These are phyloP conservation scores for Boletus edulis DNA, from an alignment of 768 basidiomycete genomes.

Conservation along the genomic window DNA sequence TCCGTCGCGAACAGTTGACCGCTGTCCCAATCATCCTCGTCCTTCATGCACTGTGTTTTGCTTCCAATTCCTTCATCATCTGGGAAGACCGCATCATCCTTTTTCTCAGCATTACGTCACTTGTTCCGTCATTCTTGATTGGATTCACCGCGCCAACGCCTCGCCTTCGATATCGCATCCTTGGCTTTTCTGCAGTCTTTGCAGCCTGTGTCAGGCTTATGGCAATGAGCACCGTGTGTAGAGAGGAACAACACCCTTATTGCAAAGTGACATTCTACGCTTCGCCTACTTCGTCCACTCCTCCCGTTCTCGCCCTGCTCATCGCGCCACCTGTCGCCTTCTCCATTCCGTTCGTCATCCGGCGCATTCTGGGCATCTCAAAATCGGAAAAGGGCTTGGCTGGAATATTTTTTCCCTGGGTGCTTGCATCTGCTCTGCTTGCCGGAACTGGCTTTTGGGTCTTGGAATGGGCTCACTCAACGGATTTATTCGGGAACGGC, in stretches of 20 bases:
- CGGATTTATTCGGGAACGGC: conserved; percentile 40
- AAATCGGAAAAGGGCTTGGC: conserved; percentile 76
- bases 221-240: conserved; percentile 79
- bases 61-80: conserved; percentile 95
- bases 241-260: conserved; percentile 91
- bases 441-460: conserved; percentile 71
- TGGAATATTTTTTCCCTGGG: conserved; percentile 54
- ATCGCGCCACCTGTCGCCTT: conserved; percentile 57
- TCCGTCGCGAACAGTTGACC: conserved; percentile 28
- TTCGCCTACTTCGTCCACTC: conserved; percentile 63
- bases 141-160: conserved; percentile 67
- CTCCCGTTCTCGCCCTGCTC: conserved; percentile 57
- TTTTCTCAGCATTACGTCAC: conserved; percentile 67
- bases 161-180: conserved; percentile 70
- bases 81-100: conserved; percentile 90
- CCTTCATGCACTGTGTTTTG: conserved; percentile 74
- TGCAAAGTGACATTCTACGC: conserved; percentile 90
- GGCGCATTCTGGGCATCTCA: conserved; percentile 59
- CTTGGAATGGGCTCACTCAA: conserved; percentile 74
- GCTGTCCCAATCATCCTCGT: conserved; percentile 48
- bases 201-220: conserved; percentile 72
- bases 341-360: conserved; percentile 54
- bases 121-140: conserved; percentile 56
- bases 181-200: conserved; percentile 67
- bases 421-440: conserved; percentile 57